Evolutionary conservation across 768 basidiomycete species (phyloP), one percentile per base, ranked within the genome.

Genomic region (Rubroboletus satanas): DNA sequence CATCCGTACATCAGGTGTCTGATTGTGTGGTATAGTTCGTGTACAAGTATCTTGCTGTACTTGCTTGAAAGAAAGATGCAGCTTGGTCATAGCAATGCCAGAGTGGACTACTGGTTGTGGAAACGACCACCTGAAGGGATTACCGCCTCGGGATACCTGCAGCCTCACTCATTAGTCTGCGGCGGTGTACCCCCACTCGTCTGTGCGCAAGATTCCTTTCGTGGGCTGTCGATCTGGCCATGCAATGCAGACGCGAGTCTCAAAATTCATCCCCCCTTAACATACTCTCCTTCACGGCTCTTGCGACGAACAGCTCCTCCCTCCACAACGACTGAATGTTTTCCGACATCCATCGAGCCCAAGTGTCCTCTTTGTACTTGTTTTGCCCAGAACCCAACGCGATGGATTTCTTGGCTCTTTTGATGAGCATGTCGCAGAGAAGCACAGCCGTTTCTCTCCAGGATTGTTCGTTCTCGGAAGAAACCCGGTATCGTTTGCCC

Each of bases 291-390:
- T 68, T 61, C 5, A 88, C 80, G 5, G 69, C 77, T 26, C 54
- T 56, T 7, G 82, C 80, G 6, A 89, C 83, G 49, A 70, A 66
- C 7, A 69, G 23, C 55, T 89, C 83, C 65, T 91, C 89, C 36
- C 59, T 58, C 87, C 87, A 90, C 17, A 91, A 67, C 2, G 62
- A 61, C 50, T 52, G 63, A n/a, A 88, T 74, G 17, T 73, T 77
- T 18, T 58, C 64, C n/a, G 59, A 38, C 66, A 72, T 71, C 72
- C 73, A 74, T 11, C 26, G 36, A 11, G 56, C 54, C 76, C 78
- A 76, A 3, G 21, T 9, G 7, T 48, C 52, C 32, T 47, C 49
- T 36, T 38, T 23, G 36, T 39, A 26, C 23, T 31, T 10, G 5
- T 44, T 28, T 17, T 39, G 42, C 7, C 11, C 17, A 29, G 36